A percentile compares a stretch with the other conserved stretches of the same genome.
These are phyloP conservation scores for Penicillium sp. DNA, from an alignment of 2,329 filamentous ascomycete species.

Conservation along the genomic window DNA sequence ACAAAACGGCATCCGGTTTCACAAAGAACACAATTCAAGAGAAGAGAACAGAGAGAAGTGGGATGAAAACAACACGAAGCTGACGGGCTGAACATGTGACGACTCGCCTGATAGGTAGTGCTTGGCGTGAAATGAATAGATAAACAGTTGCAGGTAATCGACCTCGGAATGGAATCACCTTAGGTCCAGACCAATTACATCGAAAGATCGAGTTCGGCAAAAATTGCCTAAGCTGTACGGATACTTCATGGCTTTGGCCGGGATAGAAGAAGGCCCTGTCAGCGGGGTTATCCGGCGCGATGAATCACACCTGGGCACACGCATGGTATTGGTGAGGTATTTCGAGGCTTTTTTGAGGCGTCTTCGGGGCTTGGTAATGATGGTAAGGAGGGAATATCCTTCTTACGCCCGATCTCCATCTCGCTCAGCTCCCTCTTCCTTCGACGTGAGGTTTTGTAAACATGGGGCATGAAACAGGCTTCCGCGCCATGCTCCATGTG, in stretches of 20 bases:
- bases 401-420: slow-evolving; percentile 8
- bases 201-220: slow-evolving; percentile 1
- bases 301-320: not conserved
- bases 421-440: slow-evolving; percentile 11
- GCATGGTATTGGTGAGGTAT: not conserved
- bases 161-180: not conserved
- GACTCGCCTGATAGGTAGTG: not conserved
- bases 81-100: slow-evolving; percentile 9
- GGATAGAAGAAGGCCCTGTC: not conserved
- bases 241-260: not conserved
- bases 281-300: not conserved
- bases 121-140: not conserved
- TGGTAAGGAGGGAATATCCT: not conserved
- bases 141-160: not conserved
- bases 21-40: not conserved
- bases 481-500: slow-evolving; percentile 38
- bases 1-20: not conserved
- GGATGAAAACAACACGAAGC: not conserved
- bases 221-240: slow-evolving; percentile 7
- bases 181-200: slow-evolving; percentile 8
- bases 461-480: slow-evolving; percentile 46
- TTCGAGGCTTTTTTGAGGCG: not conserved
- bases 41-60: too few species aligned
- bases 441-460: slow-evolving; percentile 30
- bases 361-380: too few species aligned